Conservation (phyloP, 2,329 filamentous ascomycete genomes). For the Fusarium siculi region DNA sequence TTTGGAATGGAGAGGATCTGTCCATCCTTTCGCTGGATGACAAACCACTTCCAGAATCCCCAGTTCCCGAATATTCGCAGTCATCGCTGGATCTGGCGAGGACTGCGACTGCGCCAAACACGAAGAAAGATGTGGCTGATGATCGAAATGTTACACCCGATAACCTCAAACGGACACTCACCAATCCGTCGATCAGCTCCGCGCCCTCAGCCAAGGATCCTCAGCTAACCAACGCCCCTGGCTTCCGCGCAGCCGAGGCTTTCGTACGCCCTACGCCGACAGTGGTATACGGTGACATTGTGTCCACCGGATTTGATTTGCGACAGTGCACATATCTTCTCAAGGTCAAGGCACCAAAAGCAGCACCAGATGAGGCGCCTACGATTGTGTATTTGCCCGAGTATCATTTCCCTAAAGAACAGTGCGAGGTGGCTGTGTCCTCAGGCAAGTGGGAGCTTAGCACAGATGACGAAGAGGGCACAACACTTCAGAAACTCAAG, state of each 20-base stretch:
- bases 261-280: constrained; percentile 89
- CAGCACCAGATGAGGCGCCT: constrained; percentile 71
- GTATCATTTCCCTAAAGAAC: constrained; percentile 86
- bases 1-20: constrained; percentile 97
- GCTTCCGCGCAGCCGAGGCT: constrained; percentile 90
- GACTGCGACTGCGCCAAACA: constrained; percentile 21
- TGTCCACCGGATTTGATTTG: constrained; percentile 83
- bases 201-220: constrained; percentile 62
- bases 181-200: constrained; percentile 73
- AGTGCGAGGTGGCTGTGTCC: constrained; percentile 77
- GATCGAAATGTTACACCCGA: constrained; percentile 73
- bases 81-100: constrained; percentile 57
- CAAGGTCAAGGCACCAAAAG: constrained; percentile 69
- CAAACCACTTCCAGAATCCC: constrained; percentile 65
- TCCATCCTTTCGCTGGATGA: constrained; percentile 92
- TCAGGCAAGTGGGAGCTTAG: constrained; percentile 92
- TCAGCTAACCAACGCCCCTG: constrained; percentile 71
- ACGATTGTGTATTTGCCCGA: constrained; percentile 89
- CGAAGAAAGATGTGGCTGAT: constrained; percentile 57
- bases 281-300: constrained; percentile 75
- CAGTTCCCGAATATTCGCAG: constrained; percentile 58
- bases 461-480: constrained; percentile 75
- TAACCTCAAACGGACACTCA: constrained; percentile 80
- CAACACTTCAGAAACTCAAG: constrained; percentile 77
- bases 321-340: constrained; percentile 81